Conservation (phyloP, 495 filamentous ascomycete species). For the Amniculicola lignicola region DNA sequence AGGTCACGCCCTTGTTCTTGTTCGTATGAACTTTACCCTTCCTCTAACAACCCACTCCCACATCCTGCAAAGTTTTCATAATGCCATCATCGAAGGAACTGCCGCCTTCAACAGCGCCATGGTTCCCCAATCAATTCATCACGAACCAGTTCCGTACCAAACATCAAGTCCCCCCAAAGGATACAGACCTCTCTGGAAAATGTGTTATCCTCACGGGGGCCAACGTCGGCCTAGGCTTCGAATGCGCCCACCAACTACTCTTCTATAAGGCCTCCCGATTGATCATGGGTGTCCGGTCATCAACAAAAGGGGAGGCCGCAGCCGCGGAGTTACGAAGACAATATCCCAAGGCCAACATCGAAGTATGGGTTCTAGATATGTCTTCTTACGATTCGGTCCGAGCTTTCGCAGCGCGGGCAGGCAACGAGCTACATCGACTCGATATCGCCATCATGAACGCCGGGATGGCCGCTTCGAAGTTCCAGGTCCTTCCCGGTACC, state of each 20-base stretch:
- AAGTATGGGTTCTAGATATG: conserved; percentile 57
- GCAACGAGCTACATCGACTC: background rate
- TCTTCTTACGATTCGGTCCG: conserved; percentile 50
- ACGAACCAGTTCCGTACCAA: no score
- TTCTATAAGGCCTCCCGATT: background rate
- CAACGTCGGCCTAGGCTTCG: conserved; percentile 2
- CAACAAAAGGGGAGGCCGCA: background rate
- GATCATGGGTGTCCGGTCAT: background rate
- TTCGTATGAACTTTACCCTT: no score
- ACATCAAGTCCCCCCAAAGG: no score
- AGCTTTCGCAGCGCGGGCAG: conserved; percentile 38
- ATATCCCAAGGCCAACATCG: conserved; percentile 41
- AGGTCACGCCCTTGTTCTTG: no score
- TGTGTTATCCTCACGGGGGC: conserved; percentile 28
- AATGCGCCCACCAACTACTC: background rate
- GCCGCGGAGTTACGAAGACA: background rate
- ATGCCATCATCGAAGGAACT: no score
- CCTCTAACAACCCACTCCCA: no score
- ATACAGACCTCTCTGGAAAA: conserved; percentile 22
- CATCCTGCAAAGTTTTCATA: no score
- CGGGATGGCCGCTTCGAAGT: conserved; percentile 40
- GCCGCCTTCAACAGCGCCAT: no score
- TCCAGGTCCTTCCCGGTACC: conserved; percentile 38
- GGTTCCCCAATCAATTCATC: no score
- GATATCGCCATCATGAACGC: conserved; percentile 47